Base-by-base conservation (phyloP, 257 asterid species). In the Linaria vulgaris region DNA sequence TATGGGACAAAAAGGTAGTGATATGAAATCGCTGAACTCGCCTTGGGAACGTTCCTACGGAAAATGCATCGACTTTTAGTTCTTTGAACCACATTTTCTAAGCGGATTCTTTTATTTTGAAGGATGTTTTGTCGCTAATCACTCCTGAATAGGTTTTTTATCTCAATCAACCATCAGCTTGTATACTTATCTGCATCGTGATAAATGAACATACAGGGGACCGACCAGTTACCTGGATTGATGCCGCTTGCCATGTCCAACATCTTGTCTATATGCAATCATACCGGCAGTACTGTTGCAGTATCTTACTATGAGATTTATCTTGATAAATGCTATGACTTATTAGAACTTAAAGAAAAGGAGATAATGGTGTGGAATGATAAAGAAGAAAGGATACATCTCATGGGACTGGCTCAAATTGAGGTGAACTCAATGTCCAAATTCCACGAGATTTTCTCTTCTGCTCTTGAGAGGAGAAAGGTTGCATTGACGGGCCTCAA, bases 231-330 rank as follows among this genome's bases (percentile, higher is more conserved):
- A n/a, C 97, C 96, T 34, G 97, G 99, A 67, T 59, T 92, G 45
- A 76, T 87, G 86, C 84, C 83, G n/a, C 91, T 85, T 48, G 84
- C 91, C 21, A 75, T 92, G 66, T 66, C 84, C 31, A 66, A 50
- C 50, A 78, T 87, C 70, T 78, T 89, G 57, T 78, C 87, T 1
- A 70, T 70, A 75, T 73, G 84, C 71, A 65, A 63, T 50, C 46
- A 37, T 56, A 78, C 81, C 2, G 69, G 76, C 71, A 80, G 84
- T 60, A 74, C 56, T 2, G 47, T 74, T 70, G 61, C 76, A 2
- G 64, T 92, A 31, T 92, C 99, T 11, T 92, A 87, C 83, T 92
- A 86, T 46, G 97, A 89, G 77, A 80, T 92, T 61, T 92, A 92
- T 74, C 66, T 89, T 74, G 99, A 87, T 22, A 87, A 71, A 54